Conservation (phyloP, 2,329 filamentous ascomycete genomes). For the Macrophomina phaseolina region DNA sequence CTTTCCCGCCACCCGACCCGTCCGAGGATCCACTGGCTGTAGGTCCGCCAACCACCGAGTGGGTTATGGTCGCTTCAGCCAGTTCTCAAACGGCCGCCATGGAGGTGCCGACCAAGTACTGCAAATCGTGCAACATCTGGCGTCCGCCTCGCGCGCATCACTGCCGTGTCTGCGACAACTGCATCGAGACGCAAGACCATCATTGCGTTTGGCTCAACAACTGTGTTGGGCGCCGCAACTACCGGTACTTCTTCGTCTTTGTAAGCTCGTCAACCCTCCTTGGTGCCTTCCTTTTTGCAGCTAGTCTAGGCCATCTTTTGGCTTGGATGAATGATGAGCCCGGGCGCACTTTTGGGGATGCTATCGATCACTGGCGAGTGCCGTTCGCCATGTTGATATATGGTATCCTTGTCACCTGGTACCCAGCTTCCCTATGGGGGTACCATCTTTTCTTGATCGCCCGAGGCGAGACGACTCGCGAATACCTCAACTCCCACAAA, state of each 20-base stretch:
- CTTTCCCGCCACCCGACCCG: slow-evolving; percentile 76
- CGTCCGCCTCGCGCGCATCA: slow-evolving; percentile 94
- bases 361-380: slow-evolving; percentile 74
- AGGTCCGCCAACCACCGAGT: slow-evolving; percentile 87
- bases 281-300: slow-evolving; percentile 74
- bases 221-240: slow-evolving; percentile 94
- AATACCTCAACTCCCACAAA: slow-evolving; percentile 96
- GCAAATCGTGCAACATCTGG: slow-evolving; percentile 97
- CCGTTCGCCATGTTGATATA: slow-evolving; percentile 91
- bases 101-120: slow-evolving; percentile 98
- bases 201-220: slow-evolving; percentile 99
- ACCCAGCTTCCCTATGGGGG: slow-evolving; percentile 80
- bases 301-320: slow-evolving; percentile 80
- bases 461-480: slow-evolving; percentile 90
- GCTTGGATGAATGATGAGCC: slow-evolving; percentile 69
- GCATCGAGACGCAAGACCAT: slow-evolving; percentile 95
- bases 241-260: slow-evolving; percentile 96
- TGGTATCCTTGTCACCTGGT: slow-evolving; percentile 73
- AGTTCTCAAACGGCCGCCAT: slow-evolving; percentile 80
- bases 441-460: slow-evolving; percentile 94
- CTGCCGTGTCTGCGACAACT: slow-evolving; percentile 96
- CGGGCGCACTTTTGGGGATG: slow-evolving; percentile 67
- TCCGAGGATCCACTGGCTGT: slow-evolving; percentile 81
- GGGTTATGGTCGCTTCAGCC: slow-evolving; percentile 86
- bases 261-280: slow-evolving; percentile 80